Evolutionary conservation across 2,329 filamentous ascomycete genomes (phyloP).

Genomic region (Penicillium olsonii): DNA sequence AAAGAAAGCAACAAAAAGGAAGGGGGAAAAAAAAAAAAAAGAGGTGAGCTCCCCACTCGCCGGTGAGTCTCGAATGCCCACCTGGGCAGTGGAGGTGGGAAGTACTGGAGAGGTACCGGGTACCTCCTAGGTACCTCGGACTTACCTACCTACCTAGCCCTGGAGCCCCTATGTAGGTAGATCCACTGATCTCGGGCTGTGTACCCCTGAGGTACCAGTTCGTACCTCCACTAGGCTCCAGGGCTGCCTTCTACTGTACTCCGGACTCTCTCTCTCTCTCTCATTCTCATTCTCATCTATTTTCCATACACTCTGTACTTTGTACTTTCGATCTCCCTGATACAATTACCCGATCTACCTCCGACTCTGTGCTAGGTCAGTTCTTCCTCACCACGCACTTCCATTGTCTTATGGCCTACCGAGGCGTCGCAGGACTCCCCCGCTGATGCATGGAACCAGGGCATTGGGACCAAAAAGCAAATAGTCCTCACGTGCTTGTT

Average conservation of each 20-base stretch:
- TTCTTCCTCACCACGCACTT: slow-evolving; percentile 1
- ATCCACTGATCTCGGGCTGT: too few relatives aligned
- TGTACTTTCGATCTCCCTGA: not conserved
- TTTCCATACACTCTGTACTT: not conserved
- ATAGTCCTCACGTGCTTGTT: too few relatives aligned
- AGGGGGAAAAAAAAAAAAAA: not conserved
- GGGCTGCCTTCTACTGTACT: too few relatives aligned
- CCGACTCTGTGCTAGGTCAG: not conserved
- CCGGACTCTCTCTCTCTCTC: too few relatives aligned
- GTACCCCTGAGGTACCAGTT: not conserved
- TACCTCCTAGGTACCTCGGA: not conserved
- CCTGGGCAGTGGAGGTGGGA: too few relatives aligned
- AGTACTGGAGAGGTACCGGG: too few relatives aligned
- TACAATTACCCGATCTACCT: too few relatives aligned
- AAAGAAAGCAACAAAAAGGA: not conserved
- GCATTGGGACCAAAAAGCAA: too few relatives aligned
- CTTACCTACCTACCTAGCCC: too few relatives aligned
- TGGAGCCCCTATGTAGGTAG: not conserved
- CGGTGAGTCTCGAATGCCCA: not conserved
- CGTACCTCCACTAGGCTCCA: not conserved
- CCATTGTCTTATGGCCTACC: too few relatives aligned
- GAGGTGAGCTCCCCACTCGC: not conserved
- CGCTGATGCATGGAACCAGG: too few relatives aligned
- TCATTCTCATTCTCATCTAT: not conserved
- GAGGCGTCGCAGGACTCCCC: too few relatives aligned